Conservation (phyloP, 305 asterid species). For the Rubia tinctorum region DNA sequence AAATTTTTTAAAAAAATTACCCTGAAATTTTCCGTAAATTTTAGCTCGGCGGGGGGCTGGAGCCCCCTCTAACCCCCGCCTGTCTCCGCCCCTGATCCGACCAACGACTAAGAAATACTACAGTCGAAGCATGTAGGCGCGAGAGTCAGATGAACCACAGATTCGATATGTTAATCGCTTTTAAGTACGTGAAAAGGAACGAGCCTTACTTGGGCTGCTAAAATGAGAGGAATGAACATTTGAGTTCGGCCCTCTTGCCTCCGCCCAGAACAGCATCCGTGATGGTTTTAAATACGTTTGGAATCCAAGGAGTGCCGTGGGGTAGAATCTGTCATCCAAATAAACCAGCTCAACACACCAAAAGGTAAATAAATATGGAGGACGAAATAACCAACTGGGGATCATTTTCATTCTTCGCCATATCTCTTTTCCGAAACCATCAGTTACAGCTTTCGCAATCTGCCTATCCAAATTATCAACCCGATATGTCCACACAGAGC, state of each 20-base stretch:
- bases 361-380: not conserved
- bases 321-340: constrained; percentile 69
- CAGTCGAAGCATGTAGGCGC: constrained; percentile 19
- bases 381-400: not conserved
- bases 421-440: constrained; percentile 78
- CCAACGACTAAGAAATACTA: constrained; percentile 72
- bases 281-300: constrained; percentile 55
- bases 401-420: constrained; percentile 73
- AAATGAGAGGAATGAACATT: constrained; percentile 74
- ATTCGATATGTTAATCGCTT: not conserved
- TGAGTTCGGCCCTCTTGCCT: constrained; percentile 73
- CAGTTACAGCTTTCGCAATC: constrained; percentile 82
- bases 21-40: too few relatives aligned
- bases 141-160: not conserved
- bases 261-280: constrained; percentile 67
- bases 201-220: constrained; percentile 66
- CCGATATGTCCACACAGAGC: constrained; percentile 94
- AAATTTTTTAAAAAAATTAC: too few relatives aligned
- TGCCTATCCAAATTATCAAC: constrained; percentile 92
- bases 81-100: too few relatives aligned
- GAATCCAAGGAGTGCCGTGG: constrained; percentile 77
- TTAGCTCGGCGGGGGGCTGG: too few relatives aligned
- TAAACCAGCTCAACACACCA: constrained; percentile 13
- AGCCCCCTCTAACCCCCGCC: too few relatives aligned
- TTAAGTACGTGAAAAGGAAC: not conserved